Percentiles rank a stretch among this genome's conserved stretches.
These are phyloP conservation scores for Akanthomyces lecanii DNA, from an alignment of 2,329 filamentous ascomycete species.

Conservation along the genomic window DNA sequence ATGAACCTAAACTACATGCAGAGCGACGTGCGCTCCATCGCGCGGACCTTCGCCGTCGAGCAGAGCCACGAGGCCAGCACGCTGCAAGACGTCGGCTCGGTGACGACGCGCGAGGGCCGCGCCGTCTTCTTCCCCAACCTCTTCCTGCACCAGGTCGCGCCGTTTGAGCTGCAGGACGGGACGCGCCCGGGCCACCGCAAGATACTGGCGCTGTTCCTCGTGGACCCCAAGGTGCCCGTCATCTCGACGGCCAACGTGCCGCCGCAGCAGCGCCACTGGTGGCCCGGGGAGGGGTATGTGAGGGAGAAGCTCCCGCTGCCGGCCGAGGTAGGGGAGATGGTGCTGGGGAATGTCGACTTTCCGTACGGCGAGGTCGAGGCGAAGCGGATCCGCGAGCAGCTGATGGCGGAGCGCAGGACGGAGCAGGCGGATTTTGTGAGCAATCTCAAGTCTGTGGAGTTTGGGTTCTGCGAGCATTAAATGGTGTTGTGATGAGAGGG, in stretches of 20 bases:
- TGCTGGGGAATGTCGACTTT: neutral
- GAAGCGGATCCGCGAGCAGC: neutral
- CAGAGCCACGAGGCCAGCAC: conserved; percentile 14
- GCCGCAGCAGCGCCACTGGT: conserved; percentile 40
- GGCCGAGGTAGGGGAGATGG: neutral
- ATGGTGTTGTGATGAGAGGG: neutral
- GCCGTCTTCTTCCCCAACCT: conserved; percentile 54
- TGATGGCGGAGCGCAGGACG: conserved; percentile 14
- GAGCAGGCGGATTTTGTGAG: neutral
- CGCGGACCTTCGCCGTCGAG: conserved; percentile 33
- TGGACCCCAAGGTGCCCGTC: conserved; percentile 50
- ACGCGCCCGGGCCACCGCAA: conserved; percentile 53
- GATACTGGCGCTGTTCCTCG: conserved; percentile 56
- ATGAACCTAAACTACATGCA: conserved; percentile 29
- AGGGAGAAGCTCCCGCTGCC: neutral
- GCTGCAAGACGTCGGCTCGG: conserved; percentile 40
- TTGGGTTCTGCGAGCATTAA: conserved; percentile 1
- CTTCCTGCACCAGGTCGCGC: conserved; percentile 47
- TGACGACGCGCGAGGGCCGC: conserved; percentile 44
- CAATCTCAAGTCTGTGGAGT: neutral
- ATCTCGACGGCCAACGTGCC: conserved; percentile 42
- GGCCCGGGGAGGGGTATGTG: conserved; percentile 1
- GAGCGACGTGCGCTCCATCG: conserved; percentile 31
- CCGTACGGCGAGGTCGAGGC: neutral
- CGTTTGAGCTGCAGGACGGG: conserved; percentile 49